These are phyloP conservation scores for Medakamo hakoo DNA, from an alignment of 139 green algal species.

Conservation along the genomic window DNA sequence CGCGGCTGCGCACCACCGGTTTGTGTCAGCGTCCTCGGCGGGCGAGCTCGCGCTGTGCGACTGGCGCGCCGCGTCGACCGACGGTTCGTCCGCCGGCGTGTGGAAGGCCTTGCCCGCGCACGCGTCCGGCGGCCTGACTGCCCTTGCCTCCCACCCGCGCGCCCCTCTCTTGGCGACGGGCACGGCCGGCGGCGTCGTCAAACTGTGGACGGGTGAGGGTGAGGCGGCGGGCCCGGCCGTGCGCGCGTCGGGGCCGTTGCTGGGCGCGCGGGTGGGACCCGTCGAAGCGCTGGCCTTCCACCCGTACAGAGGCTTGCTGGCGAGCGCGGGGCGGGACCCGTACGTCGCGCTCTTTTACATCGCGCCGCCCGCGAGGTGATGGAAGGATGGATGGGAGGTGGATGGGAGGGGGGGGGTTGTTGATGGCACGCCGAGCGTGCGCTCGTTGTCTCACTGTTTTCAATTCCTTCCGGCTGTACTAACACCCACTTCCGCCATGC, in stretches of 20 bases:
- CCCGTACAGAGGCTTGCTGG: conserved; percentile 49
- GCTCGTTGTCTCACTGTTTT: too few species aligned
- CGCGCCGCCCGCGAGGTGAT: neutral
- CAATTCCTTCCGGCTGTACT: too few species aligned
- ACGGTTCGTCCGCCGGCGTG: conserved; percentile 10
- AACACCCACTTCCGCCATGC: too few species aligned
- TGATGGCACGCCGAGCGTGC: too few species aligned
- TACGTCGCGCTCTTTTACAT: conserved; percentile 21
- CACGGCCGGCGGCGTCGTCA: conserved; percentile 51
- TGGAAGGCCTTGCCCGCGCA: conserved; percentile 56
- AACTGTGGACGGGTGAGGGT: conserved; percentile 42
- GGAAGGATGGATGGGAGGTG: too few species aligned
- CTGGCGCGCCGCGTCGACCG: neutral
- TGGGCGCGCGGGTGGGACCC: conserved; percentile 28
- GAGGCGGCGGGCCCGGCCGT: conserved; percentile 13
- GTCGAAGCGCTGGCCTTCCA: conserved; percentile 65
- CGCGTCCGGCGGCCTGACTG: conserved; percentile 42
- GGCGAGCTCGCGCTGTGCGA: neutral
- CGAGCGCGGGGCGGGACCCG: conserved; percentile 30
- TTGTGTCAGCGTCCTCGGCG: neutral
- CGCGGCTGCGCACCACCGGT: conserved; percentile 1
- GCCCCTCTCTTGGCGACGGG: conserved; percentile 67
- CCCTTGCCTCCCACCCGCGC: conserved; percentile 53
- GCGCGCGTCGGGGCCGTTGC: neutral
- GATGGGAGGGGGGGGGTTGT: too few species aligned